Evolutionary conservation across 306 rosid genomes (phyloP), one percentile per base, ranked within the genome.

Genomic region (Geum urbanum): DNA sequence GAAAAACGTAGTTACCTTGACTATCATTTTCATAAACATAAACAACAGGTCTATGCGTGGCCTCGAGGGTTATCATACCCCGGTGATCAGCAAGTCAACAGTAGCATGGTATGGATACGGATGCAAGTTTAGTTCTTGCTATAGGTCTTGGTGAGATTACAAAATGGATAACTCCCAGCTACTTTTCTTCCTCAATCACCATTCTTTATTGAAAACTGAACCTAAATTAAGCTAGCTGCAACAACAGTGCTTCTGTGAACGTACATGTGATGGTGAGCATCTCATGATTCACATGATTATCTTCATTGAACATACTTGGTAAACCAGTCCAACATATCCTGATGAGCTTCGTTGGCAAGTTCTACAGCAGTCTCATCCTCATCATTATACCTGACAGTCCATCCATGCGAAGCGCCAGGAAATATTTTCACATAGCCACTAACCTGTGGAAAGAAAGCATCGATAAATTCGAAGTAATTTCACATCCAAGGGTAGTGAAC

Each of bases 341-440:
- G 77, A 69, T 75, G 81, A 15, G 85, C 77, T 37, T 80, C 77
- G n/a, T 81, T 74, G 6, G 88, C 88, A 35, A 49, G 73, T 40
- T 76, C 55, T 54, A 84, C 83, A n/a, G 79, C 81, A 59, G 66
- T 63, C 61, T 66, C 77, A 75, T 84, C 81, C 6, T 69, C 83
- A 15, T 15, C 57, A 6, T 3, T 53, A 74, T 81, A 84, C 67
- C 85, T 80, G 66, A 78, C 70, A 48, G 68, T 55, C 85, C 85
- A 84, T 11, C 88, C 88, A 15, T 84, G 88, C 5, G 72, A 35
- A 7, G 72, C 79, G 59, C 71, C 65, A 2, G 85, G 85, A 70
- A 80, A 80, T 75, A 84, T 72, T 76, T 80, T 84, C 60, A 70
- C 83, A 15, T 66, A 48, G 57, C 71, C 58, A 66, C 18, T 35